Evolutionary conservation across 495 filamentous ascomycete genomes (phyloP).

Genomic region (Neurospora tetrasperma): DNA sequence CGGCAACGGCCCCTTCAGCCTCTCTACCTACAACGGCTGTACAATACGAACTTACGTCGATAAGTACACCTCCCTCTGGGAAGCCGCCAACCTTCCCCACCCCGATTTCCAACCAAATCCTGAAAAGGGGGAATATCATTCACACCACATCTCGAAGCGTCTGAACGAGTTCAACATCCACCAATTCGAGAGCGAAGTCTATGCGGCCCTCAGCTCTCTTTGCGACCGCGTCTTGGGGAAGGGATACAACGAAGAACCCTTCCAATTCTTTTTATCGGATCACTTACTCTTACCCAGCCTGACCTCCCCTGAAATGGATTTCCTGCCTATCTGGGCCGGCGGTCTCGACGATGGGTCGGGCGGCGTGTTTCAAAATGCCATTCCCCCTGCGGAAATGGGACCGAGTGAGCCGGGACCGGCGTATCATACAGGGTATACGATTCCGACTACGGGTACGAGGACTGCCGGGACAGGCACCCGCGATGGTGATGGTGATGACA

Average conservation of each 20-base stretch:
- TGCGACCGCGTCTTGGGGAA: conserved; percentile 1
- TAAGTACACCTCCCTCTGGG: background rate
- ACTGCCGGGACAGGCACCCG: background rate
- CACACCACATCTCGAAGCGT: background rate
- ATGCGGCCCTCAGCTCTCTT: background rate
- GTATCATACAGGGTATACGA: conserved; percentile 33
- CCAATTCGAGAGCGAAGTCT: background rate
- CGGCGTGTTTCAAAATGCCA: conserved; percentile 29
- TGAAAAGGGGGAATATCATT: background rate
- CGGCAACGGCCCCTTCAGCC: background rate
- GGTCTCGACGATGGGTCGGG: conserved; percentile 36
- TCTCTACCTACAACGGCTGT: background rate
- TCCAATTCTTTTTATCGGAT: conserved; percentile 19
- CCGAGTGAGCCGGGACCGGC: conserved; percentile 35
- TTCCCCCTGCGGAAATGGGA: conserved; percentile 31
- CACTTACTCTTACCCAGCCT: conserved; percentile 23
- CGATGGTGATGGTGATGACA: background rate
- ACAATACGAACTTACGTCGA: background rate
- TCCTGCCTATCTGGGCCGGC: conserved; percentile 38
- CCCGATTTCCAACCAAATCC: background rate
- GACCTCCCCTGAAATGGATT: conserved; percentile 29
- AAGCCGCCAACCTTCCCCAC: background rate
- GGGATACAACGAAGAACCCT: background rate
- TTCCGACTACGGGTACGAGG: conserved; percentile 8
- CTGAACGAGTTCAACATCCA: background rate